A percentile compares a stretch with the other conserved stretches of the same genome.
Conservation (phyloP, 345 rosid species). For the Eucalyptus marginata region DNA sequence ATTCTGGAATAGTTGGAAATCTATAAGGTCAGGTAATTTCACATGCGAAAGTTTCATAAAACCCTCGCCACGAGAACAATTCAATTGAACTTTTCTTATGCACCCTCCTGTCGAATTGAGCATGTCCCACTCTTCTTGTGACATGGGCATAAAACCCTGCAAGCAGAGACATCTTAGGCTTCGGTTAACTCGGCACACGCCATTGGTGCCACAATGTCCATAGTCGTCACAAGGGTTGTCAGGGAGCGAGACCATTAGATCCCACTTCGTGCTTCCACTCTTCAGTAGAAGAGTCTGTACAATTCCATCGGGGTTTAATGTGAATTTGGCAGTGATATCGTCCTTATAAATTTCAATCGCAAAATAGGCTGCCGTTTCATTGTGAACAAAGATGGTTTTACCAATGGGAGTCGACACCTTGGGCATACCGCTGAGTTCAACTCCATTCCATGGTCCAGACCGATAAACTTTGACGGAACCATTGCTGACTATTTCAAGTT, state of each 20-base stretch:
- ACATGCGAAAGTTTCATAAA: no score
- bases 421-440: no score
- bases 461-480: not conserved
- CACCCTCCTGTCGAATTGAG: no score
- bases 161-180: conserved; percentile 4
- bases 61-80: not conserved
- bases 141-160: conserved; percentile 15
- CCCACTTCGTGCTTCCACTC: not conserved
- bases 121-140: conserved; percentile 6
- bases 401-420: no score
- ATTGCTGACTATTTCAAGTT: not conserved
- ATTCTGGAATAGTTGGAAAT: no score
- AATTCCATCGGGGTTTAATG: not conserved
- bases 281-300: not conserved
- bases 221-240: not conserved
- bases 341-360: not conserved
- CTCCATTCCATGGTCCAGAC: conserved; percentile 31
- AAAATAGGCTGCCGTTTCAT: not conserved
- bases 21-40: no score
- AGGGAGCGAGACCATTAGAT: not conserved
- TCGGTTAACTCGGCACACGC: not conserved
- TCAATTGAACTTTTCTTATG: no score
- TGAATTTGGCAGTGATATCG: not conserved
- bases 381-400: not conserved
- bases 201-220: not conserved